A percentile compares a stretch with the other conserved stretches of the same genome.
Evolutionary conservation across 208 protist species (phyloP).

Genomic region (Wallacemonas sp.): DNA sequence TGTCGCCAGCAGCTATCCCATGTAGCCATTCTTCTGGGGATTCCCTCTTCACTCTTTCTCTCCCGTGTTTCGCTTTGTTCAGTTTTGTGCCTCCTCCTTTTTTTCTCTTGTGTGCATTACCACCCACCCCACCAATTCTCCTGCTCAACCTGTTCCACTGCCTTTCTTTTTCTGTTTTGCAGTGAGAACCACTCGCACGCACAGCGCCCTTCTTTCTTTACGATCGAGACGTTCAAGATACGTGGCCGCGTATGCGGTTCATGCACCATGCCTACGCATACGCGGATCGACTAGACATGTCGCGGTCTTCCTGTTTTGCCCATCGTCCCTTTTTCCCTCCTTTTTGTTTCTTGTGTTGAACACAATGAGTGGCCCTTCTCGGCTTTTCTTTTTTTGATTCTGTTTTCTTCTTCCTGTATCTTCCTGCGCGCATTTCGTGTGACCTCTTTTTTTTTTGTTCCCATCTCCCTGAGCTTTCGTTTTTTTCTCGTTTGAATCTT

Average conservation of each 20-base stretch:
- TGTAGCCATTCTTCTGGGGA: not conserved
- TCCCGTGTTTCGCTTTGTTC: too few species aligned
- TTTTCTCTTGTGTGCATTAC: too few species aligned
- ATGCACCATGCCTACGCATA: too few species aligned
- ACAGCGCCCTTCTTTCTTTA: constrained; percentile 12
- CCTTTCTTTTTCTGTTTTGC: constrained; percentile 4
- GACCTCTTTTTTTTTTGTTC: constrained; percentile 12
- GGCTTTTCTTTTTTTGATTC: constrained; percentile 15
- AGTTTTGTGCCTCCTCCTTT: not conserved
- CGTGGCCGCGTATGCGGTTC: too few species aligned
- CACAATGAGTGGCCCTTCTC: not conserved
- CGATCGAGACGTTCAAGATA: too few species aligned
- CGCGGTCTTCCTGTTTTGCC: constrained; percentile 2
- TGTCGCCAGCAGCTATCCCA: too few species aligned
- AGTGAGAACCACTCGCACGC: too few species aligned
- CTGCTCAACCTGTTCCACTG: constrained; percentile 3
- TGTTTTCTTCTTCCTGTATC: constrained; percentile 7
- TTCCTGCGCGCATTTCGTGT: not conserved
- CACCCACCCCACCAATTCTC: not conserved
- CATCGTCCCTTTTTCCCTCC: constrained; percentile 14
- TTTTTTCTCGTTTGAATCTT: constrained; percentile 6
- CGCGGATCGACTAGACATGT: too few species aligned
- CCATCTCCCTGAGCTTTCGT: too few species aligned
- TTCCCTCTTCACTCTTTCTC: not conserved
- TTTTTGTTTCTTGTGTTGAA: constrained; percentile 12